These are phyloP conservation scores for Sphagnurus paluster DNA, from an alignment of 1,284 basidiomycete genomes.

Conservation along the genomic window DNA sequence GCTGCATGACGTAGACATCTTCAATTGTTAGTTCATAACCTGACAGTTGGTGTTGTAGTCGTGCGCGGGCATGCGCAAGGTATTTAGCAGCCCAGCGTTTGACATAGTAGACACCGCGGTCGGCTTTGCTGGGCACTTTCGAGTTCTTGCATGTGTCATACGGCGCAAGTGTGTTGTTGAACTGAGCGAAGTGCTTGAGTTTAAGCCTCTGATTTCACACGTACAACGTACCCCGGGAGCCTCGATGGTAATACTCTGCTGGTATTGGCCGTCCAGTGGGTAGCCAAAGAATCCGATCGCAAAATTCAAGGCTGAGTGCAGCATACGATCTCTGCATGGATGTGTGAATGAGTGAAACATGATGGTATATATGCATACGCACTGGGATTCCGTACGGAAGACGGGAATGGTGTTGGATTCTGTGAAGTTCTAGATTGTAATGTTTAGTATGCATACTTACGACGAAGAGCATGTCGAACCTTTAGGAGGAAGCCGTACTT, in stretches of 20 bases:
- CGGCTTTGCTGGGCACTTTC: constrained; percentile 43
- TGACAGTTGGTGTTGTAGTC: constrained; percentile 59
- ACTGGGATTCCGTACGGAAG: constrained; percentile 88
- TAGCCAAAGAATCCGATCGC: constrained; percentile 88
- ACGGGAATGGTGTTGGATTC: constrained; percentile 71
- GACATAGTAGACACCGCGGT: constrained; percentile 59
- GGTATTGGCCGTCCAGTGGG: constrained; percentile 75
- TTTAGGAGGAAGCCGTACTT: constrained; percentile 82
- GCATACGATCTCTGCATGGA: constrained; percentile 70
- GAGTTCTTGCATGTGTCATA: constrained; percentile 75
- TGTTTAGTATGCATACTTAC: constrained; percentile 2
- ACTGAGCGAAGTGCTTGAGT: constrained; percentile 34
- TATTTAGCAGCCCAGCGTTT: constrained; percentile 70
- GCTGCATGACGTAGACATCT: constrained; percentile 75
- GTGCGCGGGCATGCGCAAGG: constrained; percentile 61
- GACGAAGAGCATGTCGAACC: constrained; percentile 29
- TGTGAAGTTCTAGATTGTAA: constrained; percentile 69
- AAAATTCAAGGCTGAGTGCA: constrained; percentile 81
- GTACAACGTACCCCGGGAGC: constrained; percentile 48
- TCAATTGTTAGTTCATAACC: constrained; percentile 72
- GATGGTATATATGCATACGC: constrained; percentile 32
- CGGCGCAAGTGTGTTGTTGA: constrained; percentile 80
- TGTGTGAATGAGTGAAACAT: not conserved
- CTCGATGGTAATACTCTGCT: constrained; percentile 82
- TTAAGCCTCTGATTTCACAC: not conserved